These are phyloP conservation scores for Fusarium goolgardi DNA, from an alignment of 2,329 filamentous ascomycete genomes.

Conservation along the genomic window DNA sequence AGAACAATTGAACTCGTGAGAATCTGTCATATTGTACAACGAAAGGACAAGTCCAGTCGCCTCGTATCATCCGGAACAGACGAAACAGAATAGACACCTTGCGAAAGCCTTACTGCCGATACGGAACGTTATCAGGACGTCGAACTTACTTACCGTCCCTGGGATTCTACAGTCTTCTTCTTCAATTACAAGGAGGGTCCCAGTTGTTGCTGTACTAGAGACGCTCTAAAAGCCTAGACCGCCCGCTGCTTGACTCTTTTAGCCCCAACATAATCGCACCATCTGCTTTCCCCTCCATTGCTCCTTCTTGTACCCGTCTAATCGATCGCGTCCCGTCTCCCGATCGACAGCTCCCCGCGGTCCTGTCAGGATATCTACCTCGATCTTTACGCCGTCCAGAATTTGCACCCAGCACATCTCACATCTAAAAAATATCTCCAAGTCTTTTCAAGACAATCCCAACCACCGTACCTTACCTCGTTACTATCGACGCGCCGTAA, in stretches of 20 bases:
- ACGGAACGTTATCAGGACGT: conserved; percentile 21
- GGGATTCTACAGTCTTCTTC: conserved; percentile 25
- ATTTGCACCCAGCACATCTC: conserved; percentile 17
- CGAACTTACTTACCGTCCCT: conserved; percentile 10
- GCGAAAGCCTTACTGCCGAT: conserved; percentile 2
- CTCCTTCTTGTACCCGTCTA: conserved; percentile 42
- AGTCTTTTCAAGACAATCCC: neutral
- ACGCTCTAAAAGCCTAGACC: conserved; percentile 41
- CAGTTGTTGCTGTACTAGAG: conserved; percentile 32
- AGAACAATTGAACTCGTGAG: conserved; percentile 10
- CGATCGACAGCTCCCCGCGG: conserved; percentile 41
- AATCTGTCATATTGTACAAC: conserved; percentile 8
- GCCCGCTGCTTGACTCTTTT: conserved; percentile 42
- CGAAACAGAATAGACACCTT: conserved; percentile 3
- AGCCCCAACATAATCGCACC: conserved; percentile 47
- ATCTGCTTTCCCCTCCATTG: conserved; percentile 45
- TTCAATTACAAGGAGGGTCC: conserved; percentile 25
- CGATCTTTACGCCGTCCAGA: conserved; percentile 35
- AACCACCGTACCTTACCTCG: neutral
- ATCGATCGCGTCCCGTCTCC: conserved; percentile 43
- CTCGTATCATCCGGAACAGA: conserved; percentile 16
- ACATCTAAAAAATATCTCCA: conserved; percentile 4
- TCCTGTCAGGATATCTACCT: conserved; percentile 27
- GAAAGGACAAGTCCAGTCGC: neutral
- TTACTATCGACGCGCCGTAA: conserved; percentile 14